Percentiles rank a stretch among this genome's conserved stretches.
phyloP scores from a whole-genome alignment of 2,329 filamentous ascomycete genomes.

The Cryphonectria carpinicola region DNA sequence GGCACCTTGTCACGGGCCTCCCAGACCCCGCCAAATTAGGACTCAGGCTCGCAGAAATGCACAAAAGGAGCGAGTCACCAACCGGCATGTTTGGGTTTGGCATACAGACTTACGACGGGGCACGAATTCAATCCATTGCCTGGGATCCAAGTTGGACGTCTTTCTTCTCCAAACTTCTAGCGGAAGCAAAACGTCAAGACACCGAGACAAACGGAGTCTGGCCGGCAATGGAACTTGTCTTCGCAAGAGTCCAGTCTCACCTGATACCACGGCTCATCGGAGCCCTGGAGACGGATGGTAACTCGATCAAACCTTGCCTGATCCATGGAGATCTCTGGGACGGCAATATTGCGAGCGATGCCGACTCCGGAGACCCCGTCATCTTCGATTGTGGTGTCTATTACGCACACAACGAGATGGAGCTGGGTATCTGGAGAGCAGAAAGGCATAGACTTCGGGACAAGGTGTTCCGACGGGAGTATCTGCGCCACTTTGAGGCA shows the following conservation, averaged over 20 bases:
- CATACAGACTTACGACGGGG: too few species aligned
- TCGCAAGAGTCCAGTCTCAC: slow-evolving; percentile 30
- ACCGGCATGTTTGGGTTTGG: too few species aligned
- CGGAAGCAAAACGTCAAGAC: slow-evolving; percentile 37
- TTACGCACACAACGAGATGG: slow-evolving; percentile 47
- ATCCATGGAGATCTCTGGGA: slow-evolving; percentile 49
- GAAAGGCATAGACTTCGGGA: slow-evolving; percentile 23
- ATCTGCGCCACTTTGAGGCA: slow-evolving; percentile 16
- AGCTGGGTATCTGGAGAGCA: slow-evolving; percentile 38
- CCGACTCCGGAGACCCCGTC: slow-evolving; percentile 35
- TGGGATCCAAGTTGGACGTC: too few species aligned
- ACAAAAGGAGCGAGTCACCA: too few species aligned
- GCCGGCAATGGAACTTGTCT: slow-evolving; percentile 35
- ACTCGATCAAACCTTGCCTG: slow-evolving; percentile 35
- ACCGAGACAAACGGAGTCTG: slow-evolving; percentile 33
- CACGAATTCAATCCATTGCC: too few species aligned
- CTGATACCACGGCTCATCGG: slow-evolving; percentile 40
- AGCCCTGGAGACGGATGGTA: too few species aligned
- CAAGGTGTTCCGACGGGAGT: slow-evolving; percentile 6
- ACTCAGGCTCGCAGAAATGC: too few species aligned
- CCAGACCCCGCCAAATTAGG: too few species aligned
- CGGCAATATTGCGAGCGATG: slow-evolving; percentile 41
- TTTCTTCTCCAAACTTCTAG: slow-evolving; percentile 42
- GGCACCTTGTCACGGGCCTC: too few species aligned
- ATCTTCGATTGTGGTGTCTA: slow-evolving; percentile 44